Conservation (phyloP, 2,329 filamentous ascomycete genomes). For the Cladosporium sp. region DNA sequence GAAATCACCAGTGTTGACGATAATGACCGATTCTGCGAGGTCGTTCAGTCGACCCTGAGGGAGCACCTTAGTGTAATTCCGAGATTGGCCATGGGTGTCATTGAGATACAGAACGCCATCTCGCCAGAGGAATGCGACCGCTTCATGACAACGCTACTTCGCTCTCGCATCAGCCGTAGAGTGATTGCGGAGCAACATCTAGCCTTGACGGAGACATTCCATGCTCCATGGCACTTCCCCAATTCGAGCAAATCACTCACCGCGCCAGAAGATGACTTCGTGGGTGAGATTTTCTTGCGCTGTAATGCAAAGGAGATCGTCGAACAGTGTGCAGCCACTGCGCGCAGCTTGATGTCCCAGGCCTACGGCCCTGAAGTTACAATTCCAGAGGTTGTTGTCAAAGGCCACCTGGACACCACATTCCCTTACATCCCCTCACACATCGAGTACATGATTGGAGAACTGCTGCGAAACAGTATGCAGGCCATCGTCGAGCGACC, state of each 20-base stretch:
- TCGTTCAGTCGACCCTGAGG: constrained; percentile 75
- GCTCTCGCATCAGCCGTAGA: constrained; percentile 88
- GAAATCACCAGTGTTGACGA: constrained; percentile 85
- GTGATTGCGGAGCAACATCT: constrained; percentile 98
- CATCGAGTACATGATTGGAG: constrained; percentile 94
- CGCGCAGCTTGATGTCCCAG: constrained; percentile 70
- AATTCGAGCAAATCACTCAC: constrained; percentile 65
- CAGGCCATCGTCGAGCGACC: constrained; percentile 84
- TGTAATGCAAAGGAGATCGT: constrained; percentile 91
- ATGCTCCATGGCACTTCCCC: constrained; percentile 85
- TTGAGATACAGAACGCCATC: constrained; percentile 85
- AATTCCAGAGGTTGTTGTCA: constrained; percentile 78
- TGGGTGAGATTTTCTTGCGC: constrained; percentile 92
- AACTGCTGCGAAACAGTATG: constrained; percentile 90
- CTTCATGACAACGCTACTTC: constrained; percentile 92
- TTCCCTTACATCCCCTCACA: constrained; percentile 97
- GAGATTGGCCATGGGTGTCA: constrained; percentile 87
- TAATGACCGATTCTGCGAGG: constrained; percentile 81
- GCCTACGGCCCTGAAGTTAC: constrained; percentile 70
- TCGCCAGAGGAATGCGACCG: constrained; percentile 78
- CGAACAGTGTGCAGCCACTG: constrained; percentile 74
- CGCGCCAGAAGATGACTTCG: constrained; percentile 72
- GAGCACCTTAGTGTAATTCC: constrained; percentile 94
- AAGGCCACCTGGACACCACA: constrained; percentile 82
- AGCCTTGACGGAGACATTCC: constrained; percentile 89